These are phyloP conservation scores for Stachybotrys elegans DNA, from an alignment of 2,329 filamentous ascomycete genomes.

Conservation along the genomic window DNA sequence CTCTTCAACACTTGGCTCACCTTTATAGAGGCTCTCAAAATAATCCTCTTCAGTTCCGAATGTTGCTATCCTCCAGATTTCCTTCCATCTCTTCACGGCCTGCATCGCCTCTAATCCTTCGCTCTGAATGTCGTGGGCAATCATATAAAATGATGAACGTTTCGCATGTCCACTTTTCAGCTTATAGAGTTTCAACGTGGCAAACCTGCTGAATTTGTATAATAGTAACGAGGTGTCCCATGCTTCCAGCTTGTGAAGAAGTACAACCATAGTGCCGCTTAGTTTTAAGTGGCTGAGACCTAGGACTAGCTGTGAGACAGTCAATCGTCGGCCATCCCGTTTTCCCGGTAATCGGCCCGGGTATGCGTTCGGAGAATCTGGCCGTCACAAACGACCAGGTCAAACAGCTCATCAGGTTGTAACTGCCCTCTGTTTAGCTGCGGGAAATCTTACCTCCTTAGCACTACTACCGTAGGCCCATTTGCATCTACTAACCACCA, in stretches of 20 bases:
- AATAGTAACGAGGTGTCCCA: constrained; percentile 32
- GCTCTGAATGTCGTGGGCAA: constrained; percentile 37
- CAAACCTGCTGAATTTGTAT: constrained; percentile 34
- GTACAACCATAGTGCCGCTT: constrained; percentile 45
- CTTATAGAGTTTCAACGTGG: constrained; percentile 34
- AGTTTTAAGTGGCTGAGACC: constrained; percentile 37
- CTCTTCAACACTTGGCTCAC: not conserved
- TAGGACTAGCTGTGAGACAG: constrained; percentile 34
- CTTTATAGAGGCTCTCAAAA: not conserved
- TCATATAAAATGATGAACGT: constrained; percentile 47
- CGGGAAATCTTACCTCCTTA: too few species aligned
- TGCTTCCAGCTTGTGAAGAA: constrained; percentile 43
- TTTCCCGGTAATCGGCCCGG: constrained; percentile 24
- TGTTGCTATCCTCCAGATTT: constrained; percentile 31
- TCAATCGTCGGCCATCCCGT: constrained; percentile 31
- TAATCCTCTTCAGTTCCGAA: constrained; percentile 19
- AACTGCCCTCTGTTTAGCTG: too few species aligned
- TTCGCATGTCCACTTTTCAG: constrained; percentile 31
- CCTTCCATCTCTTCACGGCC: constrained; percentile 35
- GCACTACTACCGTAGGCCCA: too few species aligned
- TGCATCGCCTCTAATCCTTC: constrained; percentile 21
- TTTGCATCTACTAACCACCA: too few species aligned
- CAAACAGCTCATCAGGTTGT: constrained; percentile 22
- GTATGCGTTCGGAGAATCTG: constrained; percentile 37
- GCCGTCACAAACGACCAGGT: constrained; percentile 43